Base-by-base conservation (phyloP, 2,329 filamentous ascomycete species). In the Cytospora piceicola region DNA sequence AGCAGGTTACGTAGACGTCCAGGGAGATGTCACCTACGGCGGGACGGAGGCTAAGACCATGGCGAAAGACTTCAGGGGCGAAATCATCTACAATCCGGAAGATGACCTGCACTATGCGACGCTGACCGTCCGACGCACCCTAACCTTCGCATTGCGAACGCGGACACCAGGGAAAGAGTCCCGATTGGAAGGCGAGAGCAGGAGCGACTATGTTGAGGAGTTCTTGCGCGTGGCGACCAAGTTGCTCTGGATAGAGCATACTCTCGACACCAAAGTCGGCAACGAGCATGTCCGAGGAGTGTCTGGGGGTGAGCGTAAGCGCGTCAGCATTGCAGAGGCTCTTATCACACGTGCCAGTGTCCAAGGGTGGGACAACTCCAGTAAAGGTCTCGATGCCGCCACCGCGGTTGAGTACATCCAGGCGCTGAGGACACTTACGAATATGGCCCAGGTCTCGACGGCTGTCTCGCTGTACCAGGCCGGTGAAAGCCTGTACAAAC, bases 11-110 rank as follows among this genome's bases (percentile, higher is more conserved):
- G 61, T 63, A 42, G 61, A 63, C 22, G 61, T 63, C 3, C 11
- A 55, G 2, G 61, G 61, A 3, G 61, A 63, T 24, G 61, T 63
- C 7, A 57, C 53, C 2, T 63, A 63, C 8, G 61, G 61, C 9
- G 61, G 61, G 11, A 57, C 53, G 2, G 61, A 63, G 11, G 84
- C 90, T 62, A 79, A 91, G 73, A 85, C 92, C 73, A 94, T 95
- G 90, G 86, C 91, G 77, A 86, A 85, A 12, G 82, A 85, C 69
- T 93, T 94, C 78, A 88, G 90, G 29, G 92, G 92, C 70, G 92
- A 96, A 77, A 90, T 90, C 69, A 94, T 95, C 75, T 95, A 95
- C 78, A 93, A 90, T 0, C 91, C 91, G 67, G 92, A 94, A 76
- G 89, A 92, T 42, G 92, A 96, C 74, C 88, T 90, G 4, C 91